Conservation (phyloP, 768 basidiomycete genomes). For the Russula lepida region DNA sequence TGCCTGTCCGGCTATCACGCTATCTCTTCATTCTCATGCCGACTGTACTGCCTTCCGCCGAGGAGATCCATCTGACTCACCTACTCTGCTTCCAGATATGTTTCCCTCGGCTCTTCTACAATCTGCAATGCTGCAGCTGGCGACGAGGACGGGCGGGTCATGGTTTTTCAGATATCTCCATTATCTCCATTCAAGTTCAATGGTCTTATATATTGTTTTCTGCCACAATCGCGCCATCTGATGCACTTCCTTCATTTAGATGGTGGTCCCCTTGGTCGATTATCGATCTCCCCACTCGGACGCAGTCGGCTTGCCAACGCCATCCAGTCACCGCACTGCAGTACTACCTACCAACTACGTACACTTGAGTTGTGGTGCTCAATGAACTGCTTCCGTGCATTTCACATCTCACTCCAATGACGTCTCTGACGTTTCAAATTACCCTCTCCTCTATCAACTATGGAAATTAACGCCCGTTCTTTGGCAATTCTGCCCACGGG, state of each 20-base stretch:
- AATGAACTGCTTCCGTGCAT: background rate
- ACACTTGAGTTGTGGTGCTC: background rate
- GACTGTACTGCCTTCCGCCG: slow-evolving; percentile 1
- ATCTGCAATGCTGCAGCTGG: background rate
- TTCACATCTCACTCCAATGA: background rate
- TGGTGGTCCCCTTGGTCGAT: background rate
- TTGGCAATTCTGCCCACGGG: background rate
- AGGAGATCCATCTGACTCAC: slow-evolving; percentile 18
- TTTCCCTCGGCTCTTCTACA: background rate
- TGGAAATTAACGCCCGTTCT: background rate
- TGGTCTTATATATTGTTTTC: too few species aligned
- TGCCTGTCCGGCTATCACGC: slow-evolving; percentile 12
- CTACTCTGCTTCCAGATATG: slow-evolving; percentile 17
- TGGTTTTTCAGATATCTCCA: background rate
- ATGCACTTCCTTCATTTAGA: background rate
- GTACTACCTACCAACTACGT: background rate
- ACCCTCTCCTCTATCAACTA: background rate
- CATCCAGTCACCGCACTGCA: background rate
- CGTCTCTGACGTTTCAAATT: background rate
- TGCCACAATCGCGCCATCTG: too few species aligned
- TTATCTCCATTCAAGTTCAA: background rate
- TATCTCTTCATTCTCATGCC: slow-evolving; percentile 1
- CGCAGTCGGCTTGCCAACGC: background rate
- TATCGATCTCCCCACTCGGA: slow-evolving; percentile 4
- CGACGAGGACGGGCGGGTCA: background rate